Percentiles rank a stretch among this genome's conserved stretches.
Conservation (phyloP, 2,329 filamentous ascomycete species). For the Lecanoromycetidae sp. region DNA sequence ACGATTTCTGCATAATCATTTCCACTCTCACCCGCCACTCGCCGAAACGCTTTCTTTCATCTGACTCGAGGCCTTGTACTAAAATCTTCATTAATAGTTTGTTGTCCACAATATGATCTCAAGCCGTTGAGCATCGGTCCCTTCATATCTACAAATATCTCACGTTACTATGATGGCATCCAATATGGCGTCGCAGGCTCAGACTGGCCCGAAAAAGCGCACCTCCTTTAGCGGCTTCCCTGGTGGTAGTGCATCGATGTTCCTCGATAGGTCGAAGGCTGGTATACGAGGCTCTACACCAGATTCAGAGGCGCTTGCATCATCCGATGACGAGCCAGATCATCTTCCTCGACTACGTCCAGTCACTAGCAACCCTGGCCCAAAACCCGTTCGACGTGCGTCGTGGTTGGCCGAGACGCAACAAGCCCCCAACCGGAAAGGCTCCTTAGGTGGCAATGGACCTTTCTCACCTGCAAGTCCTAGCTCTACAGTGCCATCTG, state of each 20-base stretch:
- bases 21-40: no score
- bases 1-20: no score
- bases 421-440: slow-evolving; percentile 55
- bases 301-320: slow-evolving; percentile 85
- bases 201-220: slow-evolving; percentile 11
- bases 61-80: neutral
- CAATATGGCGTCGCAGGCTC: slow-evolving; percentile 10
- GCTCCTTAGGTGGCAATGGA: slow-evolving; percentile 57
- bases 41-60: neutral
- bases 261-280: slow-evolving; percentile 61
- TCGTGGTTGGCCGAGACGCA: slow-evolving; percentile 84
- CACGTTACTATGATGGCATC: slow-evolving; percentile 6
- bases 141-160: neutral
- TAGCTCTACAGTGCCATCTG: slow-evolving; percentile 66
- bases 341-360: slow-evolving; percentile 44
- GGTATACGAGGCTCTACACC: slow-evolving; percentile 69
- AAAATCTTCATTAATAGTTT: neutral
- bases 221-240: slow-evolving; percentile 17
- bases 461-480: slow-evolving; percentile 70
- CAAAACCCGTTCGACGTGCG: slow-evolving; percentile 56
- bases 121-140: neutral
- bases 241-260: slow-evolving; percentile 49
- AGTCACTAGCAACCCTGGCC: slow-evolving; percentile 38
- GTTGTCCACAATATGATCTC: neutral
- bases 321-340: slow-evolving; percentile 84